Conservation (phyloP, 371 early-diverging fungal genomes). For the Actinomortierella ambigua region DNA sequence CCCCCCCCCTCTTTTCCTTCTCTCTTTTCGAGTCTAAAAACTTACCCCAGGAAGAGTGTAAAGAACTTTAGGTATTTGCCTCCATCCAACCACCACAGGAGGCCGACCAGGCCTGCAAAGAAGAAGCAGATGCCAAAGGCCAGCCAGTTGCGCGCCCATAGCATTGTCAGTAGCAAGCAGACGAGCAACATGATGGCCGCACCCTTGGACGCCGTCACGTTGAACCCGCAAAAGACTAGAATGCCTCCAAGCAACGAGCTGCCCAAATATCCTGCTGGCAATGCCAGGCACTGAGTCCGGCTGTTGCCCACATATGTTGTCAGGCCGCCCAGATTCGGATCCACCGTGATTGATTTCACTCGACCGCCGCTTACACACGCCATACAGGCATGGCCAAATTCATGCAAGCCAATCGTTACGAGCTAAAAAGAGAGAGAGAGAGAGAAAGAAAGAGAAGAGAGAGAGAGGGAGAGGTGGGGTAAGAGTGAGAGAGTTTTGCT, state of each 20-base stretch:
- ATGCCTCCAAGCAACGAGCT: constrained; percentile 84
- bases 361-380: constrained; percentile 88
- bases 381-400: constrained; percentile 81
- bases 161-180: constrained; percentile 74
- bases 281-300: constrained; percentile 73
- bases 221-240: constrained; percentile 91
- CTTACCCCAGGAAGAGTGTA: constrained; percentile 88
- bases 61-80: constrained; percentile 82
- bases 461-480: not conserved
- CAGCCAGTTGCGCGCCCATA: constrained; percentile 90
- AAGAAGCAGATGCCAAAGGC: constrained; percentile 81
- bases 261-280: constrained; percentile 84
- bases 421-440: constrained; percentile 48
- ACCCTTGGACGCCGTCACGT: constrained; percentile 83
- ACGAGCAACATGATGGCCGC: constrained; percentile 81
- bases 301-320: constrained; percentile 67
- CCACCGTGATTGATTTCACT: constrained; percentile 89
- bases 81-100: constrained; percentile 85
- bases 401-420: constrained; percentile 84
- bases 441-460: constrained; percentile 1
- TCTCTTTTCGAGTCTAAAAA: not conserved
- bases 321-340: constrained; percentile 93
- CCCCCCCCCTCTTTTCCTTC: no score
- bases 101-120: constrained; percentile 80
- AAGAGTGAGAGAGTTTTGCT: not conserved